Evolutionary conservation across 306 rosid species (phyloP).

Genomic region (Castanea sativa): DNA sequence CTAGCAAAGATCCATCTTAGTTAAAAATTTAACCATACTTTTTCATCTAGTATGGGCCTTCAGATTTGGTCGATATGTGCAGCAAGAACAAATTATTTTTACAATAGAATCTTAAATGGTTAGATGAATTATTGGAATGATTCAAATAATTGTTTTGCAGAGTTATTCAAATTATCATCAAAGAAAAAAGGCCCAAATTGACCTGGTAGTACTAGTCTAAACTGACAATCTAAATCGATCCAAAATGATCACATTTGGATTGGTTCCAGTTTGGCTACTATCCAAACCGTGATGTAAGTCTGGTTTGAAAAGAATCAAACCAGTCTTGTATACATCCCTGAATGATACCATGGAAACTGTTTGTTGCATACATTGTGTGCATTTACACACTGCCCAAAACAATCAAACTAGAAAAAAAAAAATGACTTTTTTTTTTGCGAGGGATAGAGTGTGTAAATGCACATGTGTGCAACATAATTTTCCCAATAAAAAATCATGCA

Average conservation of each 20-base stretch:
- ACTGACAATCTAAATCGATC: background rate
- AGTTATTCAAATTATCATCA: background rate
- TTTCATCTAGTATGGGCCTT: background rate
- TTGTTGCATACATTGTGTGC: too few species aligned
- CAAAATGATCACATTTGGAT: background rate
- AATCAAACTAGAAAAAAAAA: too few species aligned
- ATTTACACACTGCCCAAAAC: too few species aligned
- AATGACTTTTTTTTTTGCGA: too few species aligned
- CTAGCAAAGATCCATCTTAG: background rate
- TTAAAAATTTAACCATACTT: background rate
- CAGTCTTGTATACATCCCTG: background rate
- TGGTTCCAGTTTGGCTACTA: background rate
- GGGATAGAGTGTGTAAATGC: too few species aligned
- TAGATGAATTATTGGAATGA: background rate
- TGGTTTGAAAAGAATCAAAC: background rate
- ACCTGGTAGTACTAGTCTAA: background rate
- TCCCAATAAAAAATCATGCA: fast-evolving
- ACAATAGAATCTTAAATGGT: background rate
- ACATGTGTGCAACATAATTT: too few species aligned
- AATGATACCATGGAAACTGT: background rate
- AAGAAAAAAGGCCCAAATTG: background rate
- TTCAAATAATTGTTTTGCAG: background rate
- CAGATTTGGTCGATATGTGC: background rate
- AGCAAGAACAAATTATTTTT: background rate
- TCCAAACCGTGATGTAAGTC: background rate